Base-by-base conservation (phyloP, 2,329 filamentous ascomycete species). In the Passalora sequoiae region DNA sequence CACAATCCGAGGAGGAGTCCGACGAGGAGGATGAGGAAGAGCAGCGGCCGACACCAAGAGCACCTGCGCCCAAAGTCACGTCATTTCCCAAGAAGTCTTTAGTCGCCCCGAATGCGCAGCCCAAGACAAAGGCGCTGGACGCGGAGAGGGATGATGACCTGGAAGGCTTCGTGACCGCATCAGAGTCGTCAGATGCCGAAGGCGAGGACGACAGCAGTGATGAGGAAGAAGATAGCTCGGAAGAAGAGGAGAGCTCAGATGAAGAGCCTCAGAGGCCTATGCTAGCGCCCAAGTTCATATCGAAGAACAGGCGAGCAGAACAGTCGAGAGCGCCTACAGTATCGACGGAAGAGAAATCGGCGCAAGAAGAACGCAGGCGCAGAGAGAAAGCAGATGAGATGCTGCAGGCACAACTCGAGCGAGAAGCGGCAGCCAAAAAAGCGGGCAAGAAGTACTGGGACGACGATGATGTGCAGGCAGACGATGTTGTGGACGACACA, bases 361-460 rank as follows among this genome's bases (percentile, higher is more conserved):
- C 68, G 1, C 74, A 74, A 47, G 70, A 73, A 38, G 69, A 77
- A 49, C 65, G 74, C 1, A 76, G 79, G 25, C 80, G 78, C 49
- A 81, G 83, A 62, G 82, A 84, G 28, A 80, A 83, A 46, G 79
- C 84, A 9, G 84, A 95, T 62, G 81, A 78, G 44, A 71, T 97
- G 7, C 80, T 98, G 10, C 88, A 95, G 62, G 87, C 89, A 56
- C 89, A 97, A 62, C 80, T 97, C 31, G 82, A 85, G 58, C 86
- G 86, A 54, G 84, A 91, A 57, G 77, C 86, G 0, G 83, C 83
- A 3, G 86, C 85, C 16, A 79, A 82, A 42, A 81, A 81, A 1
- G 80, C 81, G 0, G 83, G 81, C 9, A 89, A 87, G 66, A 88
- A 86, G 62, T 82, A 88, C 59, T 96, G 89, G 89, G 89, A 95